Evolutionary conservation across 768 basidiomycete genomes (phyloP).

Genomic region (Leccinum olivaceopallidum): DNA sequence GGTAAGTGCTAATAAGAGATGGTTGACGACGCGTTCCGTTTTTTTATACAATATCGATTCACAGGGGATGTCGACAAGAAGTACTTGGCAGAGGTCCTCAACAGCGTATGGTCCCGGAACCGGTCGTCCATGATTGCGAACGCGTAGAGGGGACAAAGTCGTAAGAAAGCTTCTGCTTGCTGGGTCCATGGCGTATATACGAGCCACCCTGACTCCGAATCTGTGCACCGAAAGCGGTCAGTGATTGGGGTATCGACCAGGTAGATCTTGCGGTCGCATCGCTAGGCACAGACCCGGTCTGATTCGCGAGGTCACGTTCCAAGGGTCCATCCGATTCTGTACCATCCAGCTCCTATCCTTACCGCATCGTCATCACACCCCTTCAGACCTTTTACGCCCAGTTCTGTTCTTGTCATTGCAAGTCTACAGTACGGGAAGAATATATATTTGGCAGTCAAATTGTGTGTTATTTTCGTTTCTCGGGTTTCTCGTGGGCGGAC

Average conservation of each 20-base stretch:
- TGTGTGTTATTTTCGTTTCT: background rate
- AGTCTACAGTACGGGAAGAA: background rate
- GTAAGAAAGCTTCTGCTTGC: background rate
- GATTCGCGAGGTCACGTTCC: conserved; percentile 3
- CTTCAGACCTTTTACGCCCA: background rate
- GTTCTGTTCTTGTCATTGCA: background rate
- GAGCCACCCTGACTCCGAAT: background rate
- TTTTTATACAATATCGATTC: background rate
- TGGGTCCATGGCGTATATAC: background rate
- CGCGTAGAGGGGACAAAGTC: background rate
- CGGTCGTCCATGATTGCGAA: background rate
- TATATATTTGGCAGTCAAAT: conserved; percentile 1
- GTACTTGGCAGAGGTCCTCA: background rate
- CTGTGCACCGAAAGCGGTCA: background rate
- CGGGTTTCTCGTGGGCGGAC: background rate
- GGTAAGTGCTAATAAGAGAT: conserved; percentile 1
- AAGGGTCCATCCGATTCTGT: background rate
- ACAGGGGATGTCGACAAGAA: background rate
- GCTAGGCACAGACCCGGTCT: conserved; percentile 1
- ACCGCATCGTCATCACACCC: background rate
- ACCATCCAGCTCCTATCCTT: background rate
- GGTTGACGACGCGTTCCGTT: background rate
- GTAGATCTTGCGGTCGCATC: background rate
- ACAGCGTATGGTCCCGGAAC: conserved; percentile 8
- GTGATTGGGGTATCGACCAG: background rate